Evolutionary conservation across 208 protist species (phyloP), one percentile per base, ranked within the genome.

Genomic region (Wallacemonas collosoma): DNA sequence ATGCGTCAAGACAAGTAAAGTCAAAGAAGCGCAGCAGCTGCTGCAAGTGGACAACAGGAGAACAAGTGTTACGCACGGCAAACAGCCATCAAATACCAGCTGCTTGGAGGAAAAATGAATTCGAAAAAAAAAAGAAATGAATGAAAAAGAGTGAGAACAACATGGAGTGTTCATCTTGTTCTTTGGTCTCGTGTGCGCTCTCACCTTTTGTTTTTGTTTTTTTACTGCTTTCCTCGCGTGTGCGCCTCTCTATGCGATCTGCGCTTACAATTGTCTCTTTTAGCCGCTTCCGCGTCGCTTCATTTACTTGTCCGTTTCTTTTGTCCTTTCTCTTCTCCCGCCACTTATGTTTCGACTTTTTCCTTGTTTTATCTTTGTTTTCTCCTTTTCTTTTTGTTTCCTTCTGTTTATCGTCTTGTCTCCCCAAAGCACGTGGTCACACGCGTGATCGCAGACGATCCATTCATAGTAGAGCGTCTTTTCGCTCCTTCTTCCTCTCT

Each of bases 301-400:
- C 26, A 26, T 26, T 26, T 0, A 41, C 68, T 63, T 40, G 4
- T 36, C 50, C 38, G 26, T 61, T 26, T 71, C 35, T 48, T 43
- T 36, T 62, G n/a, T 36, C 8, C 9, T 12, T 40, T 14, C 11
- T 74, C 12, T 54, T 56, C 48, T 1, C 44, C 36, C 47, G 41
- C 56, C 47, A 9, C 56, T 68, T 68, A 26, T 55, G 8, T 68
- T 68, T n/a, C 26, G 53, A 6, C 62, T 43, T 14, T 15, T 51
- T 54, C 56, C 39, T 55, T 55, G 9, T 68, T 60, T 70, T 5
- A n/a, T 38, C 6, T 70, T 26, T 6, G 26, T 38, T 63, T 63
- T 38, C 57, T 63, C 44, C 50, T 57, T 61, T 60, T 70, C 40
- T 44, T 60, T 57, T 60, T 53, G 9, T 38, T 70, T 26, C 51